Evolutionary conservation across 139 green algal genomes (phyloP).

Genomic region (Nannochloris sp.): DNA sequence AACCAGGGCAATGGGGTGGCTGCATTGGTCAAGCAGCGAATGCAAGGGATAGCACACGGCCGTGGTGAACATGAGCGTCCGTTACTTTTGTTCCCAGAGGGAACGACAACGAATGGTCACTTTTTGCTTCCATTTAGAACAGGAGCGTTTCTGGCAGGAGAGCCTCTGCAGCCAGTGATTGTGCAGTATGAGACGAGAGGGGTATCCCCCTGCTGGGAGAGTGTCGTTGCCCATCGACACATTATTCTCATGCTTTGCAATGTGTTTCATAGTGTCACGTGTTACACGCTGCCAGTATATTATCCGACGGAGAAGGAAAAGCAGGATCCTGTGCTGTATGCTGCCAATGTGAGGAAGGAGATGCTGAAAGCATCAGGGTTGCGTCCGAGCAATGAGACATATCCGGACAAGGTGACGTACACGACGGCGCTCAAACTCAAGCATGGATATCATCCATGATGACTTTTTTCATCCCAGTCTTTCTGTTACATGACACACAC

Average conservation of each 20-base stretch:
- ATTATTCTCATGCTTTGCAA: slow-evolving; percentile 63
- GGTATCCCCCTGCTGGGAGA: slow-evolving; percentile 73
- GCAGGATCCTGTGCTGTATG: slow-evolving; percentile 55
- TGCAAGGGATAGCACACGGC: slow-evolving; percentile 25
- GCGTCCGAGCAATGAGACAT: slow-evolving; percentile 12
- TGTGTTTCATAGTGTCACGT: slow-evolving; percentile 35
- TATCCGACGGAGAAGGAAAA: slow-evolving; percentile 47
- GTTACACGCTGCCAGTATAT: slow-evolving; percentile 72
- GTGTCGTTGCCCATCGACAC: slow-evolving; percentile 52
- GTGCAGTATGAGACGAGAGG: slow-evolving; percentile 50
- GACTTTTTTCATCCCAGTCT: no score
- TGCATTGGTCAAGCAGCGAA: slow-evolving; percentile 39
- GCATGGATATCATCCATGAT: neutral
- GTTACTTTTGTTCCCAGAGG: slow-evolving; percentile 34
- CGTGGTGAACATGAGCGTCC: neutral
- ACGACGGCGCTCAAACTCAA: slow-evolving; percentile 18
- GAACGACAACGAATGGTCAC: slow-evolving; percentile 84
- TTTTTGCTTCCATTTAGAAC: slow-evolving; percentile 85
- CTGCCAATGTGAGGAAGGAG: slow-evolving; percentile 56
- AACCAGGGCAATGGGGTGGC: slow-evolving; percentile 18
- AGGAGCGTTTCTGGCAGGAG: slow-evolving; percentile 78
- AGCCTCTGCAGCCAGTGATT: slow-evolving; percentile 73
- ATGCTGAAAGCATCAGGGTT: slow-evolving; percentile 16
- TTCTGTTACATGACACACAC: no score
- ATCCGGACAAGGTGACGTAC: slow-evolving; percentile 46